Conservation (phyloP, 1,139 yeast species). For the Wickerhamomyces sp. region DNA sequence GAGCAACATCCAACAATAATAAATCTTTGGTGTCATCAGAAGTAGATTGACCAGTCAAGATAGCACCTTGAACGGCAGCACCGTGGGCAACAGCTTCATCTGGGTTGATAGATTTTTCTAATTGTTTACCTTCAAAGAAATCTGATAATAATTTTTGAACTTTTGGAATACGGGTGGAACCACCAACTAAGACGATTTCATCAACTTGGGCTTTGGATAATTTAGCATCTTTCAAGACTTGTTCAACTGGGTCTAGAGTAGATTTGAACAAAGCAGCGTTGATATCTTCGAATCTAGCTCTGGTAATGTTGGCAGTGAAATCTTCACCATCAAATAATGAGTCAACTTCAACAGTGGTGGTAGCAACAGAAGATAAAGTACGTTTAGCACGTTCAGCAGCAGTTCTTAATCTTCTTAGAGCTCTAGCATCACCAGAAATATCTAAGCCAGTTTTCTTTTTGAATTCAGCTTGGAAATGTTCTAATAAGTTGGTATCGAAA, state of each 20-base stretch:
- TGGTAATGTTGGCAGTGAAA: slow-evolving; percentile 93
- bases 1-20: slow-evolving; percentile 95
- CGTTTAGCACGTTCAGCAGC: slow-evolving; percentile 99
- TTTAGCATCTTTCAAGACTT: slow-evolving; percentile 95
- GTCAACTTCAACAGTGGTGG: slow-evolving; percentile 95
- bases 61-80: slow-evolving; percentile 99
- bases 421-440: slow-evolving; percentile 88
- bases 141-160: slow-evolving; percentile 96
- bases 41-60: slow-evolving; percentile 96
- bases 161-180: slow-evolving; percentile 99
- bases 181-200: slow-evolving; percentile 98
- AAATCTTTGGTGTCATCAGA: slow-evolving; percentile 97
- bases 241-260: slow-evolving; percentile 96
- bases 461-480: slow-evolving; percentile 92
- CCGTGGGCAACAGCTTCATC: slow-evolving; percentile 99
- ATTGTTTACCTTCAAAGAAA: slow-evolving; percentile 97
- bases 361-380: slow-evolving; percentile 94
- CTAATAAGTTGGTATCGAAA: slow-evolving; percentile 94
- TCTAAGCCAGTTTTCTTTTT: slow-evolving; percentile 95
- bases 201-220: slow-evolving; percentile 82
- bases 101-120: slow-evolving; percentile 95
- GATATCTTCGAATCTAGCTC: slow-evolving; percentile 99
- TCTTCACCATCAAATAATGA: slow-evolving; percentile 95
- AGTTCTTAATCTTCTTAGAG: slow-evolving; percentile 97
- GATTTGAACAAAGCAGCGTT: slow-evolving; percentile 94